phyloP scores from a whole-genome alignment of 257 asterid genomes.

The Scutellaria barbata region DNA sequence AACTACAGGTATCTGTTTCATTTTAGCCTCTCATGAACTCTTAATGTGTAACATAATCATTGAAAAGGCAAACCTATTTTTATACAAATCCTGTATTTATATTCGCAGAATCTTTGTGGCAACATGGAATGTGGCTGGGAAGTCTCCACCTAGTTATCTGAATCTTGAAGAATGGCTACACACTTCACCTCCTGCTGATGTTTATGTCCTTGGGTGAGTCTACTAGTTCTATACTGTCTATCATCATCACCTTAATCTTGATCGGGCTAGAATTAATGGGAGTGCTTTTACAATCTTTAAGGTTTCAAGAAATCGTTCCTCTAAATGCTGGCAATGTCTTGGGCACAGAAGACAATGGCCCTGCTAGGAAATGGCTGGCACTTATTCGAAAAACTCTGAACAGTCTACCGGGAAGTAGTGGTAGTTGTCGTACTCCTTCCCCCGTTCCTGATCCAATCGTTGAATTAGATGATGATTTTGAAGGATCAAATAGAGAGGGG shows the following conservation, averaged over 20 bases:
- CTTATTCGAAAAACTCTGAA: constrained; percentile 75
- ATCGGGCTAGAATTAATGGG: constrained; percentile 7
- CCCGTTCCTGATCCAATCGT: constrained; percentile 79
- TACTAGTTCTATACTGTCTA: not conserved
- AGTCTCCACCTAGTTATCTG: constrained; percentile 79
- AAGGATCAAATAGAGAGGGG: constrained; percentile 59
- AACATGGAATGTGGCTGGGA: constrained; percentile 99
- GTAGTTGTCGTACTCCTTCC: constrained; percentile 67
- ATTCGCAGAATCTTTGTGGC: constrained; percentile 76
- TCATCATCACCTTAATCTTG: not conserved
- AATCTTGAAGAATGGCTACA: constrained; percentile 96
- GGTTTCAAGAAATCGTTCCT: constrained; percentile 99
- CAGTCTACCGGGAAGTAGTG: constrained; percentile 73
- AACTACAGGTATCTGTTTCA: constrained; percentile 59
- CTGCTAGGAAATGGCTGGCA: constrained; percentile 89
- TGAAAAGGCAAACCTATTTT: constrained; percentile 10
- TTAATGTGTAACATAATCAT: not conserved
- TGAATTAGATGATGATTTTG: constrained; percentile 88
- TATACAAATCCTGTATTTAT: not conserved
- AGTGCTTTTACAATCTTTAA: constrained; percentile 30
- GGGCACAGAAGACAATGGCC: constrained; percentile 96
- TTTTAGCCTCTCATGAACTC: not conserved
- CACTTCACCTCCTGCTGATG: constrained; percentile 95
- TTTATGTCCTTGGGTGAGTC: constrained; percentile 96
- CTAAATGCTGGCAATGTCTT: constrained; percentile 95